Conservation (phyloP, 257 asterid species). For the Nicotiana otophora region DNA sequence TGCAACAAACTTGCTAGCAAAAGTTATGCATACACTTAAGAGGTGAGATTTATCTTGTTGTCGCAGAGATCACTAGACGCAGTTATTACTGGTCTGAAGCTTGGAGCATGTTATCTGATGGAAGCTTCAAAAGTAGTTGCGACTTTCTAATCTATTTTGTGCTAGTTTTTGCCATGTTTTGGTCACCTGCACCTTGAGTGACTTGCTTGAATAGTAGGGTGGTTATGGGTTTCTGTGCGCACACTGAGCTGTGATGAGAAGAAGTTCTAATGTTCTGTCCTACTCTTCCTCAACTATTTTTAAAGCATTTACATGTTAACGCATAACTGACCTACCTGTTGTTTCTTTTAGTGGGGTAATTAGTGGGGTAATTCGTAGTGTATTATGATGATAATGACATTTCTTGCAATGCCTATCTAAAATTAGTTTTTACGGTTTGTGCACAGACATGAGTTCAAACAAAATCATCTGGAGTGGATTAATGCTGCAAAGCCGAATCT, state of each 20-base stretch:
- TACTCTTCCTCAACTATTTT: background rate
- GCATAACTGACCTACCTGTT: background rate
- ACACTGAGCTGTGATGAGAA: background rate
- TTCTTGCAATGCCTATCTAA: background rate
- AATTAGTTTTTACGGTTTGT: background rate
- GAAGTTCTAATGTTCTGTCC: background rate
- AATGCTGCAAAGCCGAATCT: conserved; percentile 54
- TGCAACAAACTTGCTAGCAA: conserved; percentile 43
- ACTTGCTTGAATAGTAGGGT: background rate
- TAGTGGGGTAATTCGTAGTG: background rate
- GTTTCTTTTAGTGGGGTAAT: background rate
- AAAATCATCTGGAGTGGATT: conserved; percentile 77
- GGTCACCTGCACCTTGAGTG: background rate
- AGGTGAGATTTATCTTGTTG: conserved; percentile 46
- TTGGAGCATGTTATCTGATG: background rate
- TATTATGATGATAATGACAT: background rate
- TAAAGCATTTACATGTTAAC: background rate
- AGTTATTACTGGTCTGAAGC: background rate
- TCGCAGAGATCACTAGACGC: background rate
- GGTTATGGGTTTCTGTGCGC: background rate
- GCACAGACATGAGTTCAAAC: conserved; percentile 73
- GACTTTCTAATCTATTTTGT: background rate
- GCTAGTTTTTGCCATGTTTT: background rate
- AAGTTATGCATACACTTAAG: conserved; percentile 58
- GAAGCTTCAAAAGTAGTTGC: background rate